Base-by-base conservation (phyloP, 345 rosid species). In the Toxicodendron radicans region DNA sequence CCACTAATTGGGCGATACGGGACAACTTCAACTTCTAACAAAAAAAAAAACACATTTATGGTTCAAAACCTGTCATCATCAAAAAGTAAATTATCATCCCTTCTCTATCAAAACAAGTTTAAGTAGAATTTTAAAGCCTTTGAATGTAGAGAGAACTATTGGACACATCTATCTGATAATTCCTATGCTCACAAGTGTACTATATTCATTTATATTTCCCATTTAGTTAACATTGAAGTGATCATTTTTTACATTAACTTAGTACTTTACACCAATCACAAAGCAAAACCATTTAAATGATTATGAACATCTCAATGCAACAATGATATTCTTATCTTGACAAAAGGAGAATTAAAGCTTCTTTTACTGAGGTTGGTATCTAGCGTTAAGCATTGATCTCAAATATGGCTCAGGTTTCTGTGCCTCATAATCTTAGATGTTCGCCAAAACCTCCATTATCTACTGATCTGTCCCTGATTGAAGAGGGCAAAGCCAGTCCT, bases 401-500 rank as follows among this genome's bases (percentile, higher is more conserved):
- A 20, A 2, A 21, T 24, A 70, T 72, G 59, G 59, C 67, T 35
- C 17, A 58, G 10, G 20, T 43, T 16, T 53, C 70, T 27, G 27
- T 5, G 6, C 62, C 62, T 21, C 10, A 30, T 46, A 49, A 33
- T 38, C 20, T 17, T 12, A 35, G 20, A 14, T 38, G 32, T 10
- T 64, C 70, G 10, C 20, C 64, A 0, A 41, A 56, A 59, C 76
- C 20, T 32, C 20, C 54, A 38, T 38, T 56, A 18, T 1, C 43
- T 21, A 14, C 1, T 54, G 76, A 56, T 21, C 62, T 43, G 43
- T 41, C 71, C 24, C 10, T 13, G n/a, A 53, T 65, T 10, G 76
- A 74, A 65, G 65, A 65, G 24, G 66, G 66, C 20, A 71, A 45
- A 48, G 10, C 1, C 30, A 58, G 45, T 58, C 74, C 66, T 71